Percentiles rank a stretch among this genome's conserved stretches.
These are phyloP conservation scores for Carpinus fangiana DNA, from an alignment of 306 rosid species.

Conservation along the genomic window DNA sequence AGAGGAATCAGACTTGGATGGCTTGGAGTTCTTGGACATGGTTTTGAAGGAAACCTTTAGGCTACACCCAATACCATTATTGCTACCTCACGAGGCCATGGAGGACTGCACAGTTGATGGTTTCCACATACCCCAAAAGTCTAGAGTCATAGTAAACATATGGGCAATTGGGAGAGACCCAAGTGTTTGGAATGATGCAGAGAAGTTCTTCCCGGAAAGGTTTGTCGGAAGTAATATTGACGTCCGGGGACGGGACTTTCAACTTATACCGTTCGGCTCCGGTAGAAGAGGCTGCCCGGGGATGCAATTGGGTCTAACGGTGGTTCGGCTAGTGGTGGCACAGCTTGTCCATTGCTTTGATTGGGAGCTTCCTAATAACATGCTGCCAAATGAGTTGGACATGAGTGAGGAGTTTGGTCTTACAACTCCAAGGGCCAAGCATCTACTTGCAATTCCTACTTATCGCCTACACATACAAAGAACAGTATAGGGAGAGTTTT, in stretches of 20 bases:
- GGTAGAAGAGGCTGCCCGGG: conserved; percentile 45
- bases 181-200: conserved; percentile 27
- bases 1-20: conserved; percentile 57
- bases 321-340: conserved; percentile 28
- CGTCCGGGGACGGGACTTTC: neutral
- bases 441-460: conserved; percentile 20
- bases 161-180: conserved; percentile 37
- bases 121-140: conserved; percentile 45
- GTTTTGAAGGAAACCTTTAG: conserved; percentile 58
- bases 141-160: conserved; percentile 22
- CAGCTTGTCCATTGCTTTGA: conserved; percentile 44
- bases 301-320: conserved; percentile 23
- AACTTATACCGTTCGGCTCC: conserved; percentile 15
- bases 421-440: conserved; percentile 27
- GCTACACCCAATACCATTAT: conserved; percentile 61
- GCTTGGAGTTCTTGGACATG: conserved; percentile 47
- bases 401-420: conserved; percentile 40
- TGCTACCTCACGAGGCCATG: conserved; percentile 48
- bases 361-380: conserved; percentile 36
- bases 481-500: no score
- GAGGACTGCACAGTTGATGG: conserved; percentile 53
- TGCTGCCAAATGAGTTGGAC: conserved; percentile 32
- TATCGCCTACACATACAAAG: neutral
- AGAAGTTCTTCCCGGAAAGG: conserved; percentile 32
- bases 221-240: conserved; percentile 25